A percentile compares a stretch with the other conserved stretches of the same genome.
These are phyloP conservation scores for Arthrobotrys musiformis DNA, from an alignment of 2,329 filamentous ascomycete species.

Conservation along the genomic window DNA sequence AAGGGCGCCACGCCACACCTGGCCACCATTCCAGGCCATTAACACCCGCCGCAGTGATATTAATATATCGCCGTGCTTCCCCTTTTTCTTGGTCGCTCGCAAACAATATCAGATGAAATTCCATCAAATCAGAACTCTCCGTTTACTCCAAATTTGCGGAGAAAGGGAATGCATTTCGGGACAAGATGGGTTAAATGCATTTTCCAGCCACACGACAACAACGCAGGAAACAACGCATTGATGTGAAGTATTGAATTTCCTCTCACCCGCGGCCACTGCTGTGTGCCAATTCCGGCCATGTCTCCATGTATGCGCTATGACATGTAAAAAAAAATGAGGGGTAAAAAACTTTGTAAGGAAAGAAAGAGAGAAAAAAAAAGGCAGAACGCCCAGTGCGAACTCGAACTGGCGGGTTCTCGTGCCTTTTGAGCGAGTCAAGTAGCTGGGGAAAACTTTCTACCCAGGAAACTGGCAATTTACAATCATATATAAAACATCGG, in stretches of 20 bases:
- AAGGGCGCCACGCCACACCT: slow-evolving; percentile 11
- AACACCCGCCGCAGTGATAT: background rate
- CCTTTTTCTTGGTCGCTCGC: slow-evolving; percentile 11
- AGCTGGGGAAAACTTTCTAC: background rate
- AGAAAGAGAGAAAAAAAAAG: background rate
- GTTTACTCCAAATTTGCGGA: slow-evolving; percentile 20
- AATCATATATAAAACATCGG: background rate
- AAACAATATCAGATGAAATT: slow-evolving; percentile 16
- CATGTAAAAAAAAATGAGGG: slow-evolving; percentile 21
- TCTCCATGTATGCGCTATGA: slow-evolving; percentile 36
- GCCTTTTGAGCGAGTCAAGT: background rate
- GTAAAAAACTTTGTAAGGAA: background rate
- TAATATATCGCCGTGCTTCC: background rate
- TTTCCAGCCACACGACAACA: slow-evolving; percentile 50
- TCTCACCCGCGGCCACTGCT: slow-evolving; percentile 2
- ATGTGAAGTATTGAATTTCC: background rate
- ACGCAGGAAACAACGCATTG: slow-evolving; percentile 47
- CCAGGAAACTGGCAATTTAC: background rate
- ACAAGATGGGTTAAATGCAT: background rate
- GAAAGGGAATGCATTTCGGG: background rate
- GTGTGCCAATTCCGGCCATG: slow-evolving; percentile 26
- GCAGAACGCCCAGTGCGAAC: background rate
- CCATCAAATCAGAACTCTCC: slow-evolving; percentile 9
- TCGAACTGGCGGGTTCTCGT: background rate
- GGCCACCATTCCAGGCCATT: background rate